Percentiles rank a stretch among this genome's conserved stretches.
Conservation (phyloP, 345 rosid species). For the Pistacia atlantica region DNA sequence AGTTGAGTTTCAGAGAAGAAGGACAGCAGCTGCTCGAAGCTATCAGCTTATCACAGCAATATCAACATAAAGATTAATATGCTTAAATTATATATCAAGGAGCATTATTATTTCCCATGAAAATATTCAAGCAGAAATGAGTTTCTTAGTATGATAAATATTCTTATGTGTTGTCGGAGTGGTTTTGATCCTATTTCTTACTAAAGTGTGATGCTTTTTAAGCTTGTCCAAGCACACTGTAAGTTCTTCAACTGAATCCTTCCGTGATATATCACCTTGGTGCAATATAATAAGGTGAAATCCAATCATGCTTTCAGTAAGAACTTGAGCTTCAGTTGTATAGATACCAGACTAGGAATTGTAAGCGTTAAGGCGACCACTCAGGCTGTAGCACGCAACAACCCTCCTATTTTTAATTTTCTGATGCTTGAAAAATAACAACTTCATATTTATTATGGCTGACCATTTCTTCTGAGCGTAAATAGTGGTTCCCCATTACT, state of each 20-base stretch:
- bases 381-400: not conserved
- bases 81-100: not conserved
- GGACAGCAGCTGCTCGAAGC: not conserved
- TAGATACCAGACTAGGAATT: not conserved
- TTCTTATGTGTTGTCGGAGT: not conserved
- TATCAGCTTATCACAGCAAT: not conserved
- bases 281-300: not conserved
- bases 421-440: not conserved
- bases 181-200: not conserved
- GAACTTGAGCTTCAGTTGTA: constrained; percentile 5
- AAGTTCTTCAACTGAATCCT: not conserved
- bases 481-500: not conserved
- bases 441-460: not conserved
- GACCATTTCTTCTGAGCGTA: not conserved
- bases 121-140: not conserved
- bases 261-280: not conserved
- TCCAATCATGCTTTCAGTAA: not conserved
- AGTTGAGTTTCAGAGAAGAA: constrained; percentile 19
- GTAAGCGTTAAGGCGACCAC: not conserved
- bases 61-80: too few species aligned
- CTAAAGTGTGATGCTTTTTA: not conserved
- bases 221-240: not conserved
- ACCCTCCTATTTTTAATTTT: not conserved
- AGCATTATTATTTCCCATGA: not conserved
- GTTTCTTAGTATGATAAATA: not conserved